phyloP scores from a whole-genome alignment of 2,329 filamentous ascomycete genomes.

The Hypoxylon sp. region DNA sequence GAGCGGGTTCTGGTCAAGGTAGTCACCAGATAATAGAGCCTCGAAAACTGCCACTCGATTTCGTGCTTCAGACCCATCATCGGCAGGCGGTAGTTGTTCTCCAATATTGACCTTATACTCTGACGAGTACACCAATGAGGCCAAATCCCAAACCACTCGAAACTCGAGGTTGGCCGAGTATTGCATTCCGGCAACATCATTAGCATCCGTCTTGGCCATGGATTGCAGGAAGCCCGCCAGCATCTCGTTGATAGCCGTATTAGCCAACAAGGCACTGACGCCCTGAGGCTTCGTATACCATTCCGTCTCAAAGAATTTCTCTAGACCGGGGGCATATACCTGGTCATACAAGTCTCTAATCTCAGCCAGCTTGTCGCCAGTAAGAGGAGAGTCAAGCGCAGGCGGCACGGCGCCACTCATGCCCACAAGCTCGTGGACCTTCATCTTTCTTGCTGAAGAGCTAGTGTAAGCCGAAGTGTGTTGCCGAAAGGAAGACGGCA shows the following conservation, averaged over 20 bases:
- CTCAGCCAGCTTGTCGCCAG: conserved; percentile 71
- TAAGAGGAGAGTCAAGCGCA: conserved; percentile 66
- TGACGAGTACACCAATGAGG: conserved; percentile 63
- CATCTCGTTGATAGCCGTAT: conserved; percentile 74
- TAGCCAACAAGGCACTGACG: conserved; percentile 63
- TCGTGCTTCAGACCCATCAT: conserved; percentile 74
- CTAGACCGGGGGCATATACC: conserved; percentile 81
- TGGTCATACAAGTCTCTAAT: conserved; percentile 80
- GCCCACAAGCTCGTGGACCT: conserved; percentile 80
- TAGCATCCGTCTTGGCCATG: conserved; percentile 64
- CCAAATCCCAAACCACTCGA: conserved; percentile 72
- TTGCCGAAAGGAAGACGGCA: conserved; percentile 51
- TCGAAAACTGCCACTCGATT: conserved; percentile 83
- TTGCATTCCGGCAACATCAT: conserved; percentile 67
- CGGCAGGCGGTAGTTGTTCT: conserved; percentile 64
- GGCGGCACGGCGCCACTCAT: conserved; percentile 73
- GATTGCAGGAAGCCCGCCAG: conserved; percentile 76
- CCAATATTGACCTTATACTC: conserved; percentile 56
- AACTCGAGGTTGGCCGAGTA: conserved; percentile 70
- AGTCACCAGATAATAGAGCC: conserved; percentile 80
- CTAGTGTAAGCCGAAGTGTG: conserved; percentile 61
- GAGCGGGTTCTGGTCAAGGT: conserved; percentile 72
- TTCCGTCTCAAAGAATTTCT: conserved; percentile 82
- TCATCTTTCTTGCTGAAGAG: conserved; percentile 73
- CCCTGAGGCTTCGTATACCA: conserved; percentile 78